Conservation (phyloP, 2,329 filamentous ascomycete genomes). For the Mycocentrospora acerina region DNA sequence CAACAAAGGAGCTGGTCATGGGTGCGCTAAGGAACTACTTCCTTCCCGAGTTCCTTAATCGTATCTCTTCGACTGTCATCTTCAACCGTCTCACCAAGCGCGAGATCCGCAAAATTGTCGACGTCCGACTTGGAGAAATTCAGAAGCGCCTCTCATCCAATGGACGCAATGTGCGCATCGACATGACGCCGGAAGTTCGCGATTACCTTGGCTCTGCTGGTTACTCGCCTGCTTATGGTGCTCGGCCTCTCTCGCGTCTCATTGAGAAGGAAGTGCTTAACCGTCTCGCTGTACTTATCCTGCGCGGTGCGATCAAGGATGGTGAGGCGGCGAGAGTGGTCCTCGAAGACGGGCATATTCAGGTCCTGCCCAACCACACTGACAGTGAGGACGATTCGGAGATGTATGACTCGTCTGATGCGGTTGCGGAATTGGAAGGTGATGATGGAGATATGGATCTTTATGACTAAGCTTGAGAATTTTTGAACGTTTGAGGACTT, state of each 20-base stretch:
- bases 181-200: conserved; percentile 81
- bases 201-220: conserved; percentile 90
- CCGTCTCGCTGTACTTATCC: conserved; percentile 83
- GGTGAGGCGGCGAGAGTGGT: conserved; percentile 81
- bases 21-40: conserved; percentile 91
- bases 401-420: conserved; percentile 75
- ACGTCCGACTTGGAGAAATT: conserved; percentile 82
- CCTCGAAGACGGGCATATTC: conserved; percentile 75
- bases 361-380: conserved; percentile 82
- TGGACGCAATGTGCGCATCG: conserved; percentile 79
- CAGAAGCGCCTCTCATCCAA: conserved; percentile 88
- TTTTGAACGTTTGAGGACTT: not conserved
- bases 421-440: conserved; percentile 66
- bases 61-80: conserved; percentile 93
- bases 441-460: conserved; percentile 61
- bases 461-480: conserved; percentile 57
- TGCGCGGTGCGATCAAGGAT: conserved; percentile 80
- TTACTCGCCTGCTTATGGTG: conserved; percentile 94
- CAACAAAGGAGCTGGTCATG: conserved; percentile 88
- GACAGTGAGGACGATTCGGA: conserved; percentile 68
- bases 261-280: conserved; percentile 99
- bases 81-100: conserved; percentile 91
- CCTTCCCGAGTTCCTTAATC: conserved; percentile 97
- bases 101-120: conserved; percentile 95
- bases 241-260: conserved; percentile 80